Base-by-base conservation (phyloP, 345 rosid species). In the Ceriops decandra region DNA sequence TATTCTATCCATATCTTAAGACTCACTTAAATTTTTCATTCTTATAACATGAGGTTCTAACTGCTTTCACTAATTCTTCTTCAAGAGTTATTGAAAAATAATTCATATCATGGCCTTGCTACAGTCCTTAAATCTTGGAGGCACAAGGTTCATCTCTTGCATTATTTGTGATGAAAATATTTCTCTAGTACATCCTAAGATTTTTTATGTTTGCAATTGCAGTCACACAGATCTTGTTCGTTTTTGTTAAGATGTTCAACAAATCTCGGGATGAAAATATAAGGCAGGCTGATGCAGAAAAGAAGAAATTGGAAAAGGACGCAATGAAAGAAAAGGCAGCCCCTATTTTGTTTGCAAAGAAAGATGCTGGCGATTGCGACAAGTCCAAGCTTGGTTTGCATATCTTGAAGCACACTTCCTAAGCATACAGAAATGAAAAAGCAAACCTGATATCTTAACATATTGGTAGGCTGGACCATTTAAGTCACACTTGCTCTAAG, bases 241-340 rank as follows among this genome's bases (percentile, higher is more conserved):
- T 95, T 57, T 95, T 91, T 20, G 88, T 90, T 57, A 91, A 88
- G 83, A 85, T 84, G 78, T 95, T 95, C 85, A 89, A 81, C 7
- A 91, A 91, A 76, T 82, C 97, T 31, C 83, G 89, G 8, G 95
- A 87, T 49, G 96, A 91, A 75, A 95, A 95, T 49, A 91, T 88
- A 69, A 90, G 73, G 72, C 85, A 57, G 81, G 93, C 95, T 3
- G 95, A 91, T 60, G 97, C 81, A 22, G 99, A 95, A 71, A 95
- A 88, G 81, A 95, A 91, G 86, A 95, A 85, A 70, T 75, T 88
- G 72, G 97, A 91, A 77, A 95, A 86, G 81, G 99, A 91, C 77
- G 90, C 95, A 65, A 73, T 85, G 74, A 93, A 86, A 77, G 96
- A 88, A 70, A 72, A 76, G 68, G 69, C 89, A 64, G 80, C 77